phyloP scores from a whole-genome alignment of 2,329 filamentous ascomycete species.

The Pseudogymnoascus sp. region DNA sequence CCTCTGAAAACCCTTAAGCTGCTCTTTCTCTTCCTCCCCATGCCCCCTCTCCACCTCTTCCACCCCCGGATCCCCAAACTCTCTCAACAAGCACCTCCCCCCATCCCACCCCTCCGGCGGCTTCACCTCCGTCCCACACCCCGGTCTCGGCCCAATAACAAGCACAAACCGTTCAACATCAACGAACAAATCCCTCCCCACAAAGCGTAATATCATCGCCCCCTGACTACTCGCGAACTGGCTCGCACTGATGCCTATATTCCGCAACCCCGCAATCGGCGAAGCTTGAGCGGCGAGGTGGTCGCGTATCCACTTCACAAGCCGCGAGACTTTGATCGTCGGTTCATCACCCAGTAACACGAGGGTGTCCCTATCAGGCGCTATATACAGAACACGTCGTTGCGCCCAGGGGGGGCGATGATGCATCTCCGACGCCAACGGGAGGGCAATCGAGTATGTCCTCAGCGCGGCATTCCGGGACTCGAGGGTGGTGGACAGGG shows the following conservation, averaged over 20 bases:
- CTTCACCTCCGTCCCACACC: background rate
- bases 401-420: background rate
- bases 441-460: conserved; percentile 12
- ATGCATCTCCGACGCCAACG: background rate
- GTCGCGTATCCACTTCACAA: background rate
- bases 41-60: background rate
- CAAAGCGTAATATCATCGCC: background rate
- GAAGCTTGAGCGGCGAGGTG: background rate
- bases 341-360: background rate
- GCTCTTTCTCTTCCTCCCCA: background rate
- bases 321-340: background rate
- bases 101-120: background rate
- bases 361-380: background rate
- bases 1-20: background rate
- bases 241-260: background rate
- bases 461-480: conserved; percentile 16
- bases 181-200: background rate
- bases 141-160: background rate
- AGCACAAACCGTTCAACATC: background rate
- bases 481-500: conserved; percentile 16
- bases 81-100: background rate
- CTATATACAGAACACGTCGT: background rate
- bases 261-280: background rate
- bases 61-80: background rate
- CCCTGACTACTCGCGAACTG: background rate